A percentile compares a stretch with the other conserved stretches of the same genome.
Evolutionary conservation across 768 basidiomycete genomes (phyloP).

Genomic region (Dendrothele bispora): DNA sequence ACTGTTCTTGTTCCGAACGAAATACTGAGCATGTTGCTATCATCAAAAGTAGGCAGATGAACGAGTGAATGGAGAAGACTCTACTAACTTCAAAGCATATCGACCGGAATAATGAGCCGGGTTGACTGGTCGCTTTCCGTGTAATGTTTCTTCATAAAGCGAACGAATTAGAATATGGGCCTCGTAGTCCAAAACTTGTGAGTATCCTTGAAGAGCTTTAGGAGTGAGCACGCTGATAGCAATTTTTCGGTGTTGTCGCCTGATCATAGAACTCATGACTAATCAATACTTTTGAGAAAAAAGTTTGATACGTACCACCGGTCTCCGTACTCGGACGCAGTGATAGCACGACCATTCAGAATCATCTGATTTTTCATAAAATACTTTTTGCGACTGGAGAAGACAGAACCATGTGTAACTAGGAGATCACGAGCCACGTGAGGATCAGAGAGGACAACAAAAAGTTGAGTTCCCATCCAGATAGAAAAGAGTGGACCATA

Average conservation of each 20-base stretch:
- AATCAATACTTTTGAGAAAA: neutral
- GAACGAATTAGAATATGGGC: conserved; percentile 17
- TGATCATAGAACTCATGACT: neutral
- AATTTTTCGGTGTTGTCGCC: conserved; percentile 24
- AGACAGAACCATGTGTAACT: conserved; percentile 22
- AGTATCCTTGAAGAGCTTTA: conserved; percentile 15
- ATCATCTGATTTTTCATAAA: conserved; percentile 27
- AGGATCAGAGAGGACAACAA: conserved; percentile 24
- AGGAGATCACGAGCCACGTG: conserved; percentile 22
- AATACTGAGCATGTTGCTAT: conserved; percentile 25
- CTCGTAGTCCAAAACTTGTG: conserved; percentile 17
- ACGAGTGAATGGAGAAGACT: neutral
- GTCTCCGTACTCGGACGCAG: conserved; percentile 21
- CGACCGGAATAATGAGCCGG: conserved; percentile 19
- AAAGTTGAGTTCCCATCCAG: conserved; percentile 25
- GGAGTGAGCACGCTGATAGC: conserved; percentile 19
- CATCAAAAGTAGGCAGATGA: neutral
- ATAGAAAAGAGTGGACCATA: conserved; percentile 22
- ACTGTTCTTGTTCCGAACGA: conserved; percentile 22
- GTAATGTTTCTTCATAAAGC: conserved; percentile 10
- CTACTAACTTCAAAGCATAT: conserved; percentile 20
- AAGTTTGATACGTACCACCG: conserved; percentile 17
- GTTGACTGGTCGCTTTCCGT: conserved; percentile 17
- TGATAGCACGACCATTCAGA: conserved; percentile 22
- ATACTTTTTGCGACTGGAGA: conserved; percentile 23